Base-by-base conservation (phyloP, 108 stramenopile species). In the Cylindrotheca fusiformis region DNA sequence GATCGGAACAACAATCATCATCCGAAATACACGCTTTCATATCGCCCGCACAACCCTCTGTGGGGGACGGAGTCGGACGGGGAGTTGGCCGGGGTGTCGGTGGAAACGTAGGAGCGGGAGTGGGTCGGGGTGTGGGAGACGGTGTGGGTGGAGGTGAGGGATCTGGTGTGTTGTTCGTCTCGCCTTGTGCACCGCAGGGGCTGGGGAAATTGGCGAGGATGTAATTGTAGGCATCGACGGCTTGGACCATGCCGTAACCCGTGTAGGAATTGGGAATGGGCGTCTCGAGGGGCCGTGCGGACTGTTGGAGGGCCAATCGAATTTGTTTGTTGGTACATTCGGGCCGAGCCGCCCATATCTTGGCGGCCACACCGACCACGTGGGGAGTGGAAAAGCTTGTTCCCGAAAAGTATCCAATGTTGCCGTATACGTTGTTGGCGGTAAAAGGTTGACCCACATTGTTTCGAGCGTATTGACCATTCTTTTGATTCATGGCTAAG, bases 321-420 rank as follows among this genome's bases (percentile, higher is more conserved):
- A 87, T 76, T 57, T 87, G 72, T 32, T 55, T n/a, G 48, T 72
- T 77, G 48, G 75, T 64, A 56, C 75, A 76, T 24, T 68, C 50
- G 21, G 85, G 85, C 44, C 66, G 76, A 48, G 63, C 60, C 10
- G 68, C 58, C 72, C 67, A 67, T 2, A 86, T 45, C 31, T 84
- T 67, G 0, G 90, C 87, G 1, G 79, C 78, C 10, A 83, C 82
- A 30, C 86, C 90, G 0, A 85, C 74, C 0, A 88, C 90, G 48
- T 88, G 83, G 20, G 87, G 83, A 4, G 65, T 48, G 8, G 87
- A 78, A 78, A 84, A 84, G 21, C 68, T 75, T 20, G 81, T 83
- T 20, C 81, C 80, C 36, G 36, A 10, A 14, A 10, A 41, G 6
- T 14, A 6, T 14, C 36, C 10, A 6, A 41, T 14, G 36, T 14